Evolutionary conservation across 441 rosid genomes (phyloP).

Genomic region (Adansonia madagascariensis): DNA sequence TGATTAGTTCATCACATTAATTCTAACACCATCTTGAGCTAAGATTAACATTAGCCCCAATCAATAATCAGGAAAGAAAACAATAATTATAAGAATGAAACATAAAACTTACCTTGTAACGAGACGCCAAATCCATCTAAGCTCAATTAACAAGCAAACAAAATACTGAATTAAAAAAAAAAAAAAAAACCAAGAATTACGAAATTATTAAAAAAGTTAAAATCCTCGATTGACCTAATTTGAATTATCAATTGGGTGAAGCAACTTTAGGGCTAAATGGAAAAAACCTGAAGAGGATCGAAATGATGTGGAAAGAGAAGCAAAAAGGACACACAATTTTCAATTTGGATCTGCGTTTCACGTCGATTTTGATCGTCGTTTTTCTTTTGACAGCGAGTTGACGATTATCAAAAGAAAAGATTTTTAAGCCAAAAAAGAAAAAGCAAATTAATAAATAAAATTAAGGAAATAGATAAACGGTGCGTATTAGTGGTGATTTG

Average conservation of each 20-base stretch:
- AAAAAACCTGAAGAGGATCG: constrained; percentile 10
- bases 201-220: not conserved
- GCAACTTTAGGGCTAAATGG: not conserved
- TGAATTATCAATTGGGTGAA: not conserved
- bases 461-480: not conserved
- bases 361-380: constrained; percentile 24
- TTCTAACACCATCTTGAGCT: not conserved
- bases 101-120: constrained; percentile 57
- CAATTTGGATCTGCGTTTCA: constrained; percentile 17
- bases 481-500: not conserved
- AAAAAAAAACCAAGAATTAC: not conserved
- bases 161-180: constrained; percentile 29
- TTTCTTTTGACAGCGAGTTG: not conserved
- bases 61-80: not conserved
- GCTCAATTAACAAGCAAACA: constrained; percentile 17
- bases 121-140: constrained; percentile 70
- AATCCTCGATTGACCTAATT: constrained; percentile 13
- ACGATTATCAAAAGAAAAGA: not conserved
- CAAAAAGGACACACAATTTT: not conserved
- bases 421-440: not conserved
- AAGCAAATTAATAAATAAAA: not conserved
- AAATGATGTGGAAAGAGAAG: constrained; percentile 10
- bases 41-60: constrained; percentile 8
- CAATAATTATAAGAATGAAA: not conserved
- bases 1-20: not conserved